Conservation (phyloP, 208 protist species). For the Trypanosoma mega region DNA sequence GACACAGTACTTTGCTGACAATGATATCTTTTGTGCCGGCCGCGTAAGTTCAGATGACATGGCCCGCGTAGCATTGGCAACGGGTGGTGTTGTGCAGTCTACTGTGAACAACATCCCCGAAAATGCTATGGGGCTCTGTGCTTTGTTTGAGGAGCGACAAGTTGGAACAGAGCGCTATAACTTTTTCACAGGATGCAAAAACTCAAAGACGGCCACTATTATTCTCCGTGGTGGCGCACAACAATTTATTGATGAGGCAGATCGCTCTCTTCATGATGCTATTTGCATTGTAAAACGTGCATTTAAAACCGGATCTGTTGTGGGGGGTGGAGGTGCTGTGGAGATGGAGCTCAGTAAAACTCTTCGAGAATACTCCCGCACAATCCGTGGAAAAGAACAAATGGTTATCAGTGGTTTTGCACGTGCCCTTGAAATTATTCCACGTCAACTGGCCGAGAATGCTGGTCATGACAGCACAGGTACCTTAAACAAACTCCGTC, state of each 20-base stretch:
- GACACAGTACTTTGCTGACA: constrained; percentile 99
- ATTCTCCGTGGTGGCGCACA: constrained; percentile 98
- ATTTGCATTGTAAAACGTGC: constrained; percentile 99
- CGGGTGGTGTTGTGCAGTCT: constrained; percentile 97
- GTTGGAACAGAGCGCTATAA: constrained; percentile 98
- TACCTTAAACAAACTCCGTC: constrained; percentile 99
- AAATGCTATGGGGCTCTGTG: constrained; percentile 95
- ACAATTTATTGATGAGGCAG: constrained; percentile 99
- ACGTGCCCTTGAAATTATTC: constrained; percentile 99
- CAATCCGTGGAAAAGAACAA: constrained; percentile 99
- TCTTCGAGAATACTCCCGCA: constrained; percentile 96
- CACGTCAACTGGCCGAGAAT: constrained; percentile 98
- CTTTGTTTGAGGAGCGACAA: constrained; percentile 98
- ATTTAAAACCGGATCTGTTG: constrained; percentile 96
- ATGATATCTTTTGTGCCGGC: constrained; percentile 99
- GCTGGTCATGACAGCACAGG: constrained; percentile 99
- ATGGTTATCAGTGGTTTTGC: constrained; percentile 99
- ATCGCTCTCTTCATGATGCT: constrained; percentile 99
- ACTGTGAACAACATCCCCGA: constrained; percentile 95
- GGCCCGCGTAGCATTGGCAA: constrained; percentile 95
- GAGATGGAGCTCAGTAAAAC: constrained; percentile 99
- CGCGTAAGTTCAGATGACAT: constrained; percentile 97
- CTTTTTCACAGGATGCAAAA: constrained; percentile 98
- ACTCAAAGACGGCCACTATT: constrained; percentile 91
- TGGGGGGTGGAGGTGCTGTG: constrained; percentile 99